Conservation (phyloP, 1,284 basidiomycete genomes). For the Garcileccinum viscosum region DNA sequence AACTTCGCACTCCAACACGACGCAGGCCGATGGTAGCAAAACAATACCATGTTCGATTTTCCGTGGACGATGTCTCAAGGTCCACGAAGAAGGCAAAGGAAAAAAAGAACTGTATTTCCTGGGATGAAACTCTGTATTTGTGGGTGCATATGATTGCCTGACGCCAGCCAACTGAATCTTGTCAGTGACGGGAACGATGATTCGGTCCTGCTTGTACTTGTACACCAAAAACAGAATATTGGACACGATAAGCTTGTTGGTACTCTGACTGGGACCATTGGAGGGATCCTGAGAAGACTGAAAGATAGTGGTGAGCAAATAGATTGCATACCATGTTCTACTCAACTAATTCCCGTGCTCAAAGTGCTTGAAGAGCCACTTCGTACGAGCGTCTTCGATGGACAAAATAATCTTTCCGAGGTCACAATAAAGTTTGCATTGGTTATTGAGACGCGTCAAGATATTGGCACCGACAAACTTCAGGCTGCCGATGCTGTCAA, state of each 20-base stretch:
- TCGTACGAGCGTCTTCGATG: neutral
- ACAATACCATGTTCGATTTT: conserved; percentile 20
- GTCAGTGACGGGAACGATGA: conserved; percentile 22
- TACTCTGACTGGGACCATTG: conserved; percentile 17
- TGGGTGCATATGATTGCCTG: conserved; percentile 13
- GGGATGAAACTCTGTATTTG: conserved; percentile 29
- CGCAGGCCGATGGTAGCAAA: conserved; percentile 12
- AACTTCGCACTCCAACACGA: conserved; percentile 18
- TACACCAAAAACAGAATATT: conserved; percentile 17
- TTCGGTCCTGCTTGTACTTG: conserved; percentile 12
- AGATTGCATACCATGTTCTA: neutral
- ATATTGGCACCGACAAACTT: conserved; percentile 2
- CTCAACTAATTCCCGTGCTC: conserved; percentile 1
- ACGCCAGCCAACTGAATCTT: neutral
- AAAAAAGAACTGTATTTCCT: conserved; percentile 10
- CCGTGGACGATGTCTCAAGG: conserved; percentile 9
- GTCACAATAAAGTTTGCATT: conserved; percentile 25
- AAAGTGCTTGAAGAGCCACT: conserved; percentile 27
- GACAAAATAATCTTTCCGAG: neutral
- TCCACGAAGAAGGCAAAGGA: conserved; percentile 21
- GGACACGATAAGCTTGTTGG: conserved; percentile 15
- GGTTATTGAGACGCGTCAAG: neutral
- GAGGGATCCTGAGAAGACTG: conserved; percentile 14
- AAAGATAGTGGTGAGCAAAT: conserved; percentile 24
- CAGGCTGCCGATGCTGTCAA: conserved; percentile 26